Evolutionary conservation across 2,329 filamentous ascomycete genomes (phyloP).

Genomic region (Chrysoporthe deuterocubensis): DNA sequence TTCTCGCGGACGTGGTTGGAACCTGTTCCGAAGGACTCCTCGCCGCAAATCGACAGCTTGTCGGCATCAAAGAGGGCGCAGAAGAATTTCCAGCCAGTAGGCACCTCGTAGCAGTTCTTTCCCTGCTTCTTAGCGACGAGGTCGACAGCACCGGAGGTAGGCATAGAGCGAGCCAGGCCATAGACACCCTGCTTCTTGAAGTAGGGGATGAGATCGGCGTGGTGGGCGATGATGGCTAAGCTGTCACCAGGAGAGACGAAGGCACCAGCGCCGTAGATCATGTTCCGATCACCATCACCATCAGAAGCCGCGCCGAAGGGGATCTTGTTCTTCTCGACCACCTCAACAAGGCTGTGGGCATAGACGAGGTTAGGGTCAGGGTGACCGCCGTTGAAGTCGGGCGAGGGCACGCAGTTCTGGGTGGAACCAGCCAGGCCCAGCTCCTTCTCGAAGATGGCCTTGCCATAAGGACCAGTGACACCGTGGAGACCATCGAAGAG

Average conservation of each 20-base stretch:
- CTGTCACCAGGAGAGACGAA: conserved; percentile 98
- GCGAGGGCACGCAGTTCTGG: conserved; percentile 90
- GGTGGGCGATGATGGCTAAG: conserved; percentile 96
- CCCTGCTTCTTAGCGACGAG: conserved; percentile 94
- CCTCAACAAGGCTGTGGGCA: conserved; percentile 90
- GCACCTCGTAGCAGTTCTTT: conserved; percentile 91
- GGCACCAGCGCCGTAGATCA: conserved; percentile 97
- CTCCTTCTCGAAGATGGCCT: conserved; percentile 93
- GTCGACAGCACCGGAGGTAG: conserved; percentile 93
- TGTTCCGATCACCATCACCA: conserved; percentile 98
- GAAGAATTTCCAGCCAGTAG: conserved; percentile 99
- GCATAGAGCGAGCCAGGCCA: conserved; percentile 95
- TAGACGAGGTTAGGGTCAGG: conserved; percentile 98
- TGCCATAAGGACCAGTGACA: conserved; percentile 93
- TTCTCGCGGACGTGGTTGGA: conserved; percentile 99
- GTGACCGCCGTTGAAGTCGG: conserved; percentile 96
- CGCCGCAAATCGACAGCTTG: conserved; percentile 97
- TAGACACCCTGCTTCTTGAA: conserved; percentile 98
- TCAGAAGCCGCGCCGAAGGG: conserved; percentile 97
- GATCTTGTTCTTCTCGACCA: conserved; percentile 86
- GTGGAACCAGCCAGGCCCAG: conserved; percentile 75
- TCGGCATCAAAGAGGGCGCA: conserved; percentile 92
- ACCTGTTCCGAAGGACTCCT: conserved; percentile 97
- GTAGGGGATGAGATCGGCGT: conserved; percentile 95
- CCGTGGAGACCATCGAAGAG: conserved; percentile 94